Conservation (phyloP, 768 basidiomycete genomes). For the Glaciozyma antarctica region DNA sequence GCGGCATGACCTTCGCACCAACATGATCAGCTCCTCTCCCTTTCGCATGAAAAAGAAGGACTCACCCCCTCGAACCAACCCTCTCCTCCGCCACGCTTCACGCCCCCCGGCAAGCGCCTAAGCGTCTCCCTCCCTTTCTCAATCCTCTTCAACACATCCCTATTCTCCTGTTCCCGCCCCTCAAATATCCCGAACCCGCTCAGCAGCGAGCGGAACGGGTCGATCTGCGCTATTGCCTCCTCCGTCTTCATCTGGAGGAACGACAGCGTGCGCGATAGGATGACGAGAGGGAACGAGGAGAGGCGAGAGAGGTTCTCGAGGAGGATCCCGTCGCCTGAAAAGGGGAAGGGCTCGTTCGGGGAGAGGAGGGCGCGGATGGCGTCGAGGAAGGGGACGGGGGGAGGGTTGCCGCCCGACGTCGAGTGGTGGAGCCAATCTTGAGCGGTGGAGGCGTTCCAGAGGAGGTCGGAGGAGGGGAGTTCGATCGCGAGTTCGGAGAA, state of each 20-base stretch:
- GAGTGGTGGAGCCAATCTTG: conserved; percentile 9
- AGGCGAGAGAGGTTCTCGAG: conserved; percentile 16
- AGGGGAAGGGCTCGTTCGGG: background rate
- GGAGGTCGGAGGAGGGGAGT: conserved; percentile 15
- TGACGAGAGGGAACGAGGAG: conserved; percentile 23
- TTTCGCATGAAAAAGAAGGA: background rate
- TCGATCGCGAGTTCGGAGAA: conserved; percentile 2
- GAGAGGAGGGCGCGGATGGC: conserved; percentile 19
- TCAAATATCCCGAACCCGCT: conserved; percentile 19
- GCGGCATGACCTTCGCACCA: no score
- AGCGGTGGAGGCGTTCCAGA: conserved; percentile 14
- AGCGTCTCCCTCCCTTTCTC: conserved; percentile 13
- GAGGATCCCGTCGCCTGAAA: conserved; percentile 11
- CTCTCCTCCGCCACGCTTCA: conserved; percentile 23
- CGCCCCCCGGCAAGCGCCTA: conserved; percentile 13
- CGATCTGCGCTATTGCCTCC: conserved; percentile 20
- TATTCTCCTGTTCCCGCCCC: conserved; percentile 19
- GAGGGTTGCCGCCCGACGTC: background rate
- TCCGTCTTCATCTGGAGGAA: conserved; percentile 28
- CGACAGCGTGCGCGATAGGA: conserved; percentile 15
- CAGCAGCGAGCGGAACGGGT: conserved; percentile 21
- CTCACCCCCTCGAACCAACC: conserved; percentile 22
- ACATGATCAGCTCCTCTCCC: no score
- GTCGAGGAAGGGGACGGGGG: conserved; percentile 12
- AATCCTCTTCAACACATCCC: conserved; percentile 21